Percentiles rank a stretch among this genome's conserved stretches.
phyloP scores from a whole-genome alignment of 2,329 filamentous ascomycete genomes.

The Fusarium sp. region DNA sequence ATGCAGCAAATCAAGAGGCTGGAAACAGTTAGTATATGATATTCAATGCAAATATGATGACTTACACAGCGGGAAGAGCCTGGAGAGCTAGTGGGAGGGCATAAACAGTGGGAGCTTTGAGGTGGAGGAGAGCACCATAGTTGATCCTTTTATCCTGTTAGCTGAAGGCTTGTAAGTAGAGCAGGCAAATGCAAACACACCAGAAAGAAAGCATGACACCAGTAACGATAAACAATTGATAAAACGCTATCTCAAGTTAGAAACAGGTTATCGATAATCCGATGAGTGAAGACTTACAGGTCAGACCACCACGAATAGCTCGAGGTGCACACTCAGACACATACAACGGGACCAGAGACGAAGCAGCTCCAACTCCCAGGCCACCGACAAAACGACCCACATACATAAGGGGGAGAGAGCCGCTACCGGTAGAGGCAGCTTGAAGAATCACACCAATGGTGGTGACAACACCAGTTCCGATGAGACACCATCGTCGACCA shows the following conservation, averaged over 20 bases:
- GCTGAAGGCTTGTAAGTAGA: not conserved
- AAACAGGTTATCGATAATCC: not conserved
- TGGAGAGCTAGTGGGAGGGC: constrained; percentile 75
- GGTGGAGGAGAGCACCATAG: constrained; percentile 64
- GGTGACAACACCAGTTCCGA: constrained; percentile 69
- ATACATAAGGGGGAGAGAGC: constrained; percentile 73
- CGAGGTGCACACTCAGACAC: constrained; percentile 64
- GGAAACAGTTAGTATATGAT: constrained; percentile 7
- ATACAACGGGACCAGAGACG: constrained; percentile 60
- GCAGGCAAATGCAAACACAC: constrained; percentile 45
- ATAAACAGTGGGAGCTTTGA: constrained; percentile 64
- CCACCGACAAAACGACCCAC: constrained; percentile 70
- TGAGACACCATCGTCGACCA: constrained; percentile 68
- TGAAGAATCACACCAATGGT: constrained; percentile 75
- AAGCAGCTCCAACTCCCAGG: constrained; percentile 64
- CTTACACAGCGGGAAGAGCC: constrained; percentile 70
- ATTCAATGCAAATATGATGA: not conserved
- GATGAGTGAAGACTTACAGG: constrained; percentile 50
- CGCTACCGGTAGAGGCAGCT: constrained; percentile 65
- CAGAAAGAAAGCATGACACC: constrained; percentile 60
- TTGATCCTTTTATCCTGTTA: constrained; percentile 65
- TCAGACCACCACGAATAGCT: constrained; percentile 64
- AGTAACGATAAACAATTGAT: constrained; percentile 64
- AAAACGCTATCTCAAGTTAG: constrained; percentile 54
- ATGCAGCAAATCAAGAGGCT: constrained; percentile 70